Evolutionary conservation across 2,329 filamentous ascomycete species (phyloP).

Genomic region (Diaporthe helianthi): DNA sequence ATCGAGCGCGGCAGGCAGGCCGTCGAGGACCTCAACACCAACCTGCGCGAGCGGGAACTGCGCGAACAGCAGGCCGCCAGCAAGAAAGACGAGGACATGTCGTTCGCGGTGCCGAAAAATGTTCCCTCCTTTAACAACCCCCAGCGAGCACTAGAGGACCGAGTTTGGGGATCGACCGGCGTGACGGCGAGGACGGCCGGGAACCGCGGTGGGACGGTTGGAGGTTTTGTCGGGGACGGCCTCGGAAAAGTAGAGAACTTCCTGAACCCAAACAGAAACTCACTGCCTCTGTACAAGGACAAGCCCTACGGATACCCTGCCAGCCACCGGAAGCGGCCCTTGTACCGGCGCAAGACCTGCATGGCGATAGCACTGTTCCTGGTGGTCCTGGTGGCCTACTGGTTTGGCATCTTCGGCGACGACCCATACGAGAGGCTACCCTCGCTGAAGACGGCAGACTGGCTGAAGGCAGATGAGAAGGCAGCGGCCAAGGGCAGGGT

Average conservation of each 20-base stretch:
- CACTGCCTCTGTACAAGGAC: conserved; percentile 97
- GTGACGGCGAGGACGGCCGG: conserved; percentile 49
- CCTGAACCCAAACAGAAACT: conserved; percentile 61
- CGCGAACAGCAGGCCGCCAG: conserved; percentile 41
- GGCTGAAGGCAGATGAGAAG: conserved; percentile 60
- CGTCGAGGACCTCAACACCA: conserved; percentile 46
- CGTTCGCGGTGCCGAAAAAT: conserved; percentile 72
- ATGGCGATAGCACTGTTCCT: conserved; percentile 53
- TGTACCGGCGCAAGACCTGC: conserved; percentile 70
- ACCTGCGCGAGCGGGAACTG: conserved; percentile 33
- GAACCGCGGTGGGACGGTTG: conserved; percentile 38
- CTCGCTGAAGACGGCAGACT: conserved; percentile 58
- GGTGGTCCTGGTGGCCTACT: conserved; percentile 71
- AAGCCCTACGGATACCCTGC: conserved; percentile 83
- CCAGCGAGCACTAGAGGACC: conserved; percentile 70
- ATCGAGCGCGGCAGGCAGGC: conserved; percentile 57
- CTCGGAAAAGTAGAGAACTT: conserved; percentile 69
- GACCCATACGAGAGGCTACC: conserved; percentile 45
- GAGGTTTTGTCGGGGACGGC: conserved; percentile 57
- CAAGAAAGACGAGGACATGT: conserved; percentile 55
- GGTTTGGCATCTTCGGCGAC: conserved; percentile 66
- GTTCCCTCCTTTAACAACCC: conserved; percentile 73
- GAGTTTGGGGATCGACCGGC: conserved; percentile 65
- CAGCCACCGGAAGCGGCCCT: conserved; percentile 63
- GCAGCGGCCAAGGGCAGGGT: conserved; percentile 48